phyloP scores from a whole-genome alignment of 176 grass and related monocot genomes.

The Avena insularis region DNA sequence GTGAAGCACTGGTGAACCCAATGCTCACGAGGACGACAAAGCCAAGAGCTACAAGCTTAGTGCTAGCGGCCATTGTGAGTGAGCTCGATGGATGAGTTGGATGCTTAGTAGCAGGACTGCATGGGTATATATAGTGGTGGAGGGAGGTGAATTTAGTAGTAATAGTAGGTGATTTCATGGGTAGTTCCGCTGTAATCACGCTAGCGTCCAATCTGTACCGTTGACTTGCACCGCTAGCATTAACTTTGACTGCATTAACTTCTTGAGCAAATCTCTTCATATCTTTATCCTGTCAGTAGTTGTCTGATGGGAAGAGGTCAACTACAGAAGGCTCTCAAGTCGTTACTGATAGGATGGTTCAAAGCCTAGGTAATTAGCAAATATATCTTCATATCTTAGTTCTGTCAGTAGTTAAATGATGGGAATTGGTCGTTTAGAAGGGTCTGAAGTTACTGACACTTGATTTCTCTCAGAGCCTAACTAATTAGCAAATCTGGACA shows the following conservation, averaged over 20 bases:
- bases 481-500: background rate
- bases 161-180: background rate
- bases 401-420: no score
- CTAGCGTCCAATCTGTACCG: background rate
- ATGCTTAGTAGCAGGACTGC: background rate
- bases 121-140: slow-evolving; percentile 21
- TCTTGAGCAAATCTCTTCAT: background rate
- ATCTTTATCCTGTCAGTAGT: background rate
- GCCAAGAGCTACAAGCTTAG: background rate
- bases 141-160: background rate
- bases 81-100: background rate
- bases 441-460: no score
- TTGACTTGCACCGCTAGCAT: background rate
- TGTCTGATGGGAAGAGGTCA: background rate
- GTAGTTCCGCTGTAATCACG: background rate
- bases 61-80: slow-evolving; percentile 26
- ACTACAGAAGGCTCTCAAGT: background rate
- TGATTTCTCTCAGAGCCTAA: background rate
- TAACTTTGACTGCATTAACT: background rate
- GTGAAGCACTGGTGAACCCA: background rate
- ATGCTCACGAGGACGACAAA: slow-evolving; percentile 31
- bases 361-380: no score
- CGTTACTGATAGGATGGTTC: no score
- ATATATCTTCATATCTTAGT: no score
- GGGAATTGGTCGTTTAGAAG: background rate